Conservation (phyloP, 805 yeast species). For the Brettanomyces sp. region DNA sequence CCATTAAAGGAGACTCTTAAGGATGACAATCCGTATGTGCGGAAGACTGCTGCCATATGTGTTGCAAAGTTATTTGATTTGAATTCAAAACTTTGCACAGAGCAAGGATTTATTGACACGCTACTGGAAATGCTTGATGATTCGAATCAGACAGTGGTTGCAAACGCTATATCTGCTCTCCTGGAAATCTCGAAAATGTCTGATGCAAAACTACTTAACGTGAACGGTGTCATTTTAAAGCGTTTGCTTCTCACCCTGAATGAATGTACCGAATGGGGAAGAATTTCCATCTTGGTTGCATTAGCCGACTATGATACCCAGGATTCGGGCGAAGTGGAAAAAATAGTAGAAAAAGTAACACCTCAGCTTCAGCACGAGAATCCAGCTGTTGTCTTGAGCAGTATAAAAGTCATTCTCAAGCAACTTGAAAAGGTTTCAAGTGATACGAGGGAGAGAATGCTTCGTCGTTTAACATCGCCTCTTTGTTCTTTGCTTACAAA, state of each 20-base stretch:
- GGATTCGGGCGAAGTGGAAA: conserved; percentile 59
- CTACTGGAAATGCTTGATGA: conserved; percentile 67
- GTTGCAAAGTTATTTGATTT: conserved; percentile 92
- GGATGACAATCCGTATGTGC: conserved; percentile 94
- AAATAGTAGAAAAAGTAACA: conserved; percentile 78
- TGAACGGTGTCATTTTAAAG: conserved; percentile 35
- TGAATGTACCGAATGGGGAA: conserved; percentile 99
- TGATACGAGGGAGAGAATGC: conserved; percentile 31
- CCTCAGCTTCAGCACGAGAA: conserved; percentile 97
- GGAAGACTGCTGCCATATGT: conserved; percentile 96
- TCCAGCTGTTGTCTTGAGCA: conserved; percentile 84
- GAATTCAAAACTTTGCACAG: conserved; percentile 70
- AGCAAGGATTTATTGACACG: conserved; percentile 72
- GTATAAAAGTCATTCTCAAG: conserved; percentile 71
- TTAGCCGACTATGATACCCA: conserved; percentile 59
- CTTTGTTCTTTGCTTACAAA: conserved; percentile 79
- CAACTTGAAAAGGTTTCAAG: conserved; percentile 45
- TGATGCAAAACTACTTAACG: conserved; percentile 23
- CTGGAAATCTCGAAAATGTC: conserved; percentile 51
- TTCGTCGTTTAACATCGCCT: conserved; percentile 75
- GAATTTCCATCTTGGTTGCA: conserved; percentile 80
- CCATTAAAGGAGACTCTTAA: conserved; percentile 77
- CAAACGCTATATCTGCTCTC: conserved; percentile 82
- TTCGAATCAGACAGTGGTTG: conserved; percentile 94
- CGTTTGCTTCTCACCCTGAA: conserved; percentile 76